These are phyloP conservation scores for Pseudocercospora vitis DNA, from an alignment of 2,329 filamentous ascomycete species.

Conservation along the genomic window DNA sequence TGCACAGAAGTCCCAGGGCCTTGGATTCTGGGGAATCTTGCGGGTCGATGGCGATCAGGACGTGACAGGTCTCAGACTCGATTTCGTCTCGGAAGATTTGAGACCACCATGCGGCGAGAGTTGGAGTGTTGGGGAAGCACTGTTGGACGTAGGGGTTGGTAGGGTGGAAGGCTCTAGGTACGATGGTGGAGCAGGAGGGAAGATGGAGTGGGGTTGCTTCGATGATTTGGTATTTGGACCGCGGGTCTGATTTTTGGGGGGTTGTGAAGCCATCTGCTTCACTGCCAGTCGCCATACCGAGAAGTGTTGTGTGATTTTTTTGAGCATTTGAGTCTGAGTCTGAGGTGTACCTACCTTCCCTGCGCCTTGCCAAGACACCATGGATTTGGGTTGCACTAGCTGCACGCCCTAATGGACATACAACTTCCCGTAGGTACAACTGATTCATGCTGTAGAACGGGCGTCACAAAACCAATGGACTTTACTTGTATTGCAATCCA, in stretches of 20 bases:
- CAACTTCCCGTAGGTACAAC: no score
- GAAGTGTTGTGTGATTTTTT: no score
- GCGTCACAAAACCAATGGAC: no score
- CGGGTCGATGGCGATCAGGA: constrained; percentile 21
- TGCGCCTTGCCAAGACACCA: no score
- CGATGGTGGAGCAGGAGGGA: constrained; percentile 29
- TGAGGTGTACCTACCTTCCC: no score
- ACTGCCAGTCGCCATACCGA: no score
- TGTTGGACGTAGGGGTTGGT: constrained; percentile 28
- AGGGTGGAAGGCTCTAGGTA: constrained; percentile 33
- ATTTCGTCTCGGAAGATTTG: constrained; percentile 26
- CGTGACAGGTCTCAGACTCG: constrained; percentile 14
- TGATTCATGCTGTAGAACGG: no score
- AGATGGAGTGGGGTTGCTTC: constrained; percentile 15
- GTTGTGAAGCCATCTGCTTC: no score
- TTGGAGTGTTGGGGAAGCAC: constrained; percentile 28
- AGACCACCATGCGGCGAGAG: constrained; percentile 26
- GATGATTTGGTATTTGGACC: background rate
- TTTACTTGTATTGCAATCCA: no score
- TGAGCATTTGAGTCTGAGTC: no score
- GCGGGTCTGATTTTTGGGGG: background rate
- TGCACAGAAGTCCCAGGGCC: constrained; percentile 23
- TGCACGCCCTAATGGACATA: no score
- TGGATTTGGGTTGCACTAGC: no score
- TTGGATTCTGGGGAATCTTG: background rate